Conservation (phyloP, 1,284 basidiomycete genomes). For the Sanghuangporus sanghuang region DNA sequence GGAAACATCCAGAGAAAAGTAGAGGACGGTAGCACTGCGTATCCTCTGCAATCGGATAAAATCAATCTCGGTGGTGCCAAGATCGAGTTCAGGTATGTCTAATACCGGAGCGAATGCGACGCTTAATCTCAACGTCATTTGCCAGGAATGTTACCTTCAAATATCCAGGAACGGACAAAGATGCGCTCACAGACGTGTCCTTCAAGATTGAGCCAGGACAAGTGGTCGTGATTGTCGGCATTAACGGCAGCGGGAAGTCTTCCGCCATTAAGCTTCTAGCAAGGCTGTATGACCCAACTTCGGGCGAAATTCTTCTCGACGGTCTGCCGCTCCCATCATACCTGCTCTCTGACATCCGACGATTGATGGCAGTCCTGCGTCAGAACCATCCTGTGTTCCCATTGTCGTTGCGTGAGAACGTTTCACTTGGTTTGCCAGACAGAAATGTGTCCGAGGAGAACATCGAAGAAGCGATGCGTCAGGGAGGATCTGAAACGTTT, state of each 20-base stretch:
- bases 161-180: conserved; percentile 37
- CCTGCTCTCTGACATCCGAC: conserved; percentile 30
- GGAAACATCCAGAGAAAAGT: background rate
- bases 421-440: conserved; percentile 37
- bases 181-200: conserved; percentile 35
- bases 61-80: conserved; percentile 6
- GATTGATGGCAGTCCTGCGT: conserved; percentile 35
- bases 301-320: conserved; percentile 38
- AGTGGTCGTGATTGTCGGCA: conserved; percentile 42
- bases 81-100: conserved; percentile 16
- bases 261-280: conserved; percentile 39
- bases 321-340: conserved; percentile 32
- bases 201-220: conserved; percentile 41
- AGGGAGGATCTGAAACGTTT: conserved; percentile 34
- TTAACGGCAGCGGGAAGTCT: conserved; percentile 41
- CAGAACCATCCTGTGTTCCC: conserved; percentile 42
- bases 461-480: conserved; percentile 29
- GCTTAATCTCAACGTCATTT: background rate
- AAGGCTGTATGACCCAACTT: conserved; percentile 37
- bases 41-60: background rate
- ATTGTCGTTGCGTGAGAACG: conserved; percentile 39
- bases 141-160: conserved; percentile 39
- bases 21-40: background rate
- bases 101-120: background rate
- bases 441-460: conserved; percentile 21